Evolutionary conservation across 257 asterid genomes (phyloP).

Genomic region (Solanum piurae): DNA sequence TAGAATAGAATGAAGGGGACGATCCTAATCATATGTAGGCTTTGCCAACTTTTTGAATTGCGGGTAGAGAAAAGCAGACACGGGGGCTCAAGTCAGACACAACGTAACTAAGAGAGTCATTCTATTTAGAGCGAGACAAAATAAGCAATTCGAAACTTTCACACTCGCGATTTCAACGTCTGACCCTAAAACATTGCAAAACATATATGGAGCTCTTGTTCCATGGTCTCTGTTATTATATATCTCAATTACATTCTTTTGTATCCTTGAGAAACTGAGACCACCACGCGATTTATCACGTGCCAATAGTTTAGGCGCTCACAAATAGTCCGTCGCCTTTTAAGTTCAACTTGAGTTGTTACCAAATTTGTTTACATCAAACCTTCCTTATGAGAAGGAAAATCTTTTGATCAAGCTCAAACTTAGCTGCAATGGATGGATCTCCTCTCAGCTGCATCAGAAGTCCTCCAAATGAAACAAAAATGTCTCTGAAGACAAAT

Average conservation of each 20-base stretch:
- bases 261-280: not conserved
- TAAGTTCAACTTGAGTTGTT: not conserved
- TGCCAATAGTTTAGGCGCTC: not conserved
- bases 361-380: slow-evolving; percentile 2
- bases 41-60: not conserved
- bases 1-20: not conserved
- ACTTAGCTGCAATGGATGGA: slow-evolving; percentile 1
- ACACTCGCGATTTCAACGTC: not conserved
- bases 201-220: not conserved
- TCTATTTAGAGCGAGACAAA: not conserved
- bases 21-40: not conserved
- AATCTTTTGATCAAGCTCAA: slow-evolving; percentile 78
- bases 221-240: not conserved
- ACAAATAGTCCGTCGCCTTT: not conserved
- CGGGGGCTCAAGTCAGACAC: not conserved
- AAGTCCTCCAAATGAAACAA: slow-evolving; percentile 3
- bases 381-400: slow-evolving; percentile 79
- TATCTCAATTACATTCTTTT: not conserved
- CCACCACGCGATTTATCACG: not conserved
- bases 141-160: not conserved
- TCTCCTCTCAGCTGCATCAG: slow-evolving; percentile 3
- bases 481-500: not conserved
- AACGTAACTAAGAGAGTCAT: not conserved
- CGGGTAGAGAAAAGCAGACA: not conserved
- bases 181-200: not conserved